phyloP scores from a whole-genome alignment of 2,329 filamentous ascomycete genomes.

The Beauveria medogensis region DNA sequence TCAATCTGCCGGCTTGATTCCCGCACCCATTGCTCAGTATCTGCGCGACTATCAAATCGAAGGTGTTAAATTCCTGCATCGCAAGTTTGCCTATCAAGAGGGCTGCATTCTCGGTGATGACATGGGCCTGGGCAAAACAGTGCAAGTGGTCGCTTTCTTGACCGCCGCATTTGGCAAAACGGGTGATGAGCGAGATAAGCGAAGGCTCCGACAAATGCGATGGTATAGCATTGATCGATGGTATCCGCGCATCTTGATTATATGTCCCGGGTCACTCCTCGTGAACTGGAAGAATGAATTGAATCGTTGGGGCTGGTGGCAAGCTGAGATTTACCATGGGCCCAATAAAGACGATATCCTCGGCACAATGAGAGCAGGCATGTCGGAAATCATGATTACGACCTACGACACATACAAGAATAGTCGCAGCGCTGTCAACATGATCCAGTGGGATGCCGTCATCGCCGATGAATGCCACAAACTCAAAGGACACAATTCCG shows the following conservation, averaged over 20 bases:
- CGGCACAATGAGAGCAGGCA: slow-evolving; percentile 63
- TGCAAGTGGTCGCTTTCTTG: slow-evolving; percentile 90
- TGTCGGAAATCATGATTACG: slow-evolving; percentile 85
- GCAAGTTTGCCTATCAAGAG: slow-evolving; percentile 82
- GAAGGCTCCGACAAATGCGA: slow-evolving; percentile 81
- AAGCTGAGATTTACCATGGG: slow-evolving; percentile 75
- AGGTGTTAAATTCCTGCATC: slow-evolving; percentile 77
- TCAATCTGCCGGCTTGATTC: slow-evolving; percentile 72
- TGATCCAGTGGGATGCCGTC: slow-evolving; percentile 85
- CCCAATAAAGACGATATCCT: slow-evolving; percentile 58
- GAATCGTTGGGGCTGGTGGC: slow-evolving; percentile 92
- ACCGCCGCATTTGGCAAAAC: slow-evolving; percentile 91
- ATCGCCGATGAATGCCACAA: slow-evolving; percentile 90
- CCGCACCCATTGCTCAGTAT: slow-evolving; percentile 83
- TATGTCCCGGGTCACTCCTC: slow-evolving; percentile 84
- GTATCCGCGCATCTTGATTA: slow-evolving; percentile 72
- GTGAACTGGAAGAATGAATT: slow-evolving; percentile 88
- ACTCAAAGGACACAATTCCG: slow-evolving; percentile 72
- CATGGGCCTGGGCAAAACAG: slow-evolving; percentile 95
- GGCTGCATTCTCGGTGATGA: slow-evolving; percentile 91
- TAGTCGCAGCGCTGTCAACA: slow-evolving; percentile 65
- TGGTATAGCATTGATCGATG: slow-evolving; percentile 49
- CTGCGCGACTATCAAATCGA: slow-evolving; percentile 85
- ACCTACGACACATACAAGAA: slow-evolving; percentile 89
- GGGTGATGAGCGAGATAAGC: slow-evolving; percentile 74